Percentiles rank a stretch among this genome's conserved stretches.
These are phyloP conservation scores for Talaromyces ruber DNA, from an alignment of 495 filamentous ascomycete genomes.

Conservation along the genomic window DNA sequence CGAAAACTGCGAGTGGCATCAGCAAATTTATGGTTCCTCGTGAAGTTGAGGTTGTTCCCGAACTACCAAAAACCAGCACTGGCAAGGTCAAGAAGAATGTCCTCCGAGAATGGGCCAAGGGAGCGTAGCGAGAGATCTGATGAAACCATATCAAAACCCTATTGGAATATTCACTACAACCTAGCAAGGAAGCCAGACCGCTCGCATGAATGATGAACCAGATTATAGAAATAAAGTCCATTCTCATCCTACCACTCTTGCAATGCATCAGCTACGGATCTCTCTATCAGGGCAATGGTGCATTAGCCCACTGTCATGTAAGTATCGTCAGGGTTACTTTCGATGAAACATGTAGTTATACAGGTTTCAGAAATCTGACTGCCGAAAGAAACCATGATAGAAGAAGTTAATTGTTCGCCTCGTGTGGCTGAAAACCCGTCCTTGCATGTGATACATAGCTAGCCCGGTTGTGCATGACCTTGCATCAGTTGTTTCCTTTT, in stretches of 20 bases:
- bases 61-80: constrained; percentile 93
- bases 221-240: neutral
- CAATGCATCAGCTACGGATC: neutral
- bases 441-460: neutral
- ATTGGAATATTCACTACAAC: neutral
- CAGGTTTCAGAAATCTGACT: neutral
- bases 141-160: neutral
- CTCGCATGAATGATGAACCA: neutral
- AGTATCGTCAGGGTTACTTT: too few species aligned
- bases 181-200: neutral
- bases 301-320: too few species aligned
- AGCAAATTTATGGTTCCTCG: constrained; percentile 93
- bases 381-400: neutral
- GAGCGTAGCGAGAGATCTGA: constrained; percentile 11
- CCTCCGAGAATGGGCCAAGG: constrained; percentile 76
- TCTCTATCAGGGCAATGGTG: neutral
- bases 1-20: constrained; percentile 65
- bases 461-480: neutral
- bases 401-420: neutral
- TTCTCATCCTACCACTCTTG: neutral
- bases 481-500: neutral
- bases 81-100: constrained; percentile 97
- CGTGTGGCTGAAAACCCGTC: neutral
- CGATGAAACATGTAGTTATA: neutral
- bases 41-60: constrained; percentile 80